Base-by-base conservation (phyloP, 345 rosid species). In the Acer saccharum region DNA sequence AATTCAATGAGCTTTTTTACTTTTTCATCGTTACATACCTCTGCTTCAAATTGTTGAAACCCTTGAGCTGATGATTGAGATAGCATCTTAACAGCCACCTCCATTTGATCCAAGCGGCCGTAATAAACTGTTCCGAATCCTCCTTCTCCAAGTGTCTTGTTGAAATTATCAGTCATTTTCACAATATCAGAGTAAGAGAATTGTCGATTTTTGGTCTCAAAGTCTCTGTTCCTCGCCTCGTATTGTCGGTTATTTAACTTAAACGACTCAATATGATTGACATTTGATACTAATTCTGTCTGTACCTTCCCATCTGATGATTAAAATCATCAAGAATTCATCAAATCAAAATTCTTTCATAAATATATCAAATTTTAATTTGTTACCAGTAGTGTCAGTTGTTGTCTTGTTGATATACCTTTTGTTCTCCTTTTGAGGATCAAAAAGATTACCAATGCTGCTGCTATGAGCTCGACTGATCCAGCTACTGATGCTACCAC, bases 51-150 rank as follows among this genome's bases (percentile, higher is more conserved):
- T 17, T 80, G 74, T n/a, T 20, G 43, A 14, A 60, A 72, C 0
- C 75, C 85, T n/a, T 48, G 75, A 79, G 20, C 62, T 44, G 83
- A 71, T 35, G 82, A 41, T 39, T 77, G 11, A 16, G 86, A 80
- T 1, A 84, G 61, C 80, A 81, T 63, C 65, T 84, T 84, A 23
- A 81, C 78, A 9, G 86, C 86, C 39, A 81, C 74, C 25, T 71
- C 23, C 2, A 7, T 4, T 0, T 6, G 64, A 29, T 71, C 74
- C 6, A 55, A 71, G 27, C 10, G 16, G 29, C 74, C 74, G 17
- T 71, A 25, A 44, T 71, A 71, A 20, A 71, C 64, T 18, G 74
- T 71, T 6, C 74, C 74, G 17, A 54, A 54, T 32, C 64, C 74
- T 71, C 74, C 65, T 18, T 18, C 29, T 3, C 74, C 65, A 4